Percentiles rank a stretch among this genome's conserved stretches.
Conservation (phyloP, 495 filamentous ascomycete genomes). For the Penicillium simplicissimum region DNA sequence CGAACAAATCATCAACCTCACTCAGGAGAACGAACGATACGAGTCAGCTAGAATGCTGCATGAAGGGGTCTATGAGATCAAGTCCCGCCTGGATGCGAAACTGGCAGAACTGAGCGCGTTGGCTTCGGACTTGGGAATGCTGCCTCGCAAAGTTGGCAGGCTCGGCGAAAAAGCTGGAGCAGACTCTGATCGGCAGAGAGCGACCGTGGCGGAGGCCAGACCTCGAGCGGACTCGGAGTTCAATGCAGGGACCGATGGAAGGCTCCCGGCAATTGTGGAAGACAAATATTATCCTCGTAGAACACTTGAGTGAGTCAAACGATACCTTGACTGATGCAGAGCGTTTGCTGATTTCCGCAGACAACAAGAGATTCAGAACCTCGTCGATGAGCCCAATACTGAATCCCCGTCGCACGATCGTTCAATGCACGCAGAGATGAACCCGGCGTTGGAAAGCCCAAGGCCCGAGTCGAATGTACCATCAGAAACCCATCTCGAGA, state of each 20-base stretch:
- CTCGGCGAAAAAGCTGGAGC: conserved; percentile 16
- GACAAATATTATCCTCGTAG: conserved; percentile 72
- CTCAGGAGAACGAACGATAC: conserved; percentile 62
- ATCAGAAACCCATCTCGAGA: conserved; percentile 6
- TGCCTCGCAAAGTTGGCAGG: conserved; percentile 42
- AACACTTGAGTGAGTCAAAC: conserved; percentile 66
- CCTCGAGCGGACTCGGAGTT: conserved; percentile 19
- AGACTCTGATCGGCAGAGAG: conserved; percentile 22
- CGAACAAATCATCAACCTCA: conserved; percentile 72
- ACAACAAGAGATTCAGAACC: conserved; percentile 41
- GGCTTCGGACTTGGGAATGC: conserved; percentile 59
- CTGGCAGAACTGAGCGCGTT: conserved; percentile 65
- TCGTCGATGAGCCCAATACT: conserved; percentile 48
- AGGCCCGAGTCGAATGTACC: conserved; percentile 27
- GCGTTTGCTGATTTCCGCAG: conserved; percentile 32
- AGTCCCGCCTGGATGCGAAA: conserved; percentile 68
- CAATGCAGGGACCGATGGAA: conserved; percentile 48
- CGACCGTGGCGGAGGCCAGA: conserved; percentile 17
- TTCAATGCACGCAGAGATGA: conserved; percentile 56
- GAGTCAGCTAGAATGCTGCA: conserved; percentile 43
- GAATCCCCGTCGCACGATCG: conserved; percentile 67
- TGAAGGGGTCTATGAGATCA: conserved; percentile 64
- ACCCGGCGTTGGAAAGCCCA: conserved; percentile 62
- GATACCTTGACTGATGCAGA: background rate
- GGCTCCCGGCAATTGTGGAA: conserved; percentile 80